These are phyloP conservation scores for Teratosphaeriaceae sp. DNA, from an alignment of 2,329 filamentous ascomycete genomes.

Conservation along the genomic window DNA sequence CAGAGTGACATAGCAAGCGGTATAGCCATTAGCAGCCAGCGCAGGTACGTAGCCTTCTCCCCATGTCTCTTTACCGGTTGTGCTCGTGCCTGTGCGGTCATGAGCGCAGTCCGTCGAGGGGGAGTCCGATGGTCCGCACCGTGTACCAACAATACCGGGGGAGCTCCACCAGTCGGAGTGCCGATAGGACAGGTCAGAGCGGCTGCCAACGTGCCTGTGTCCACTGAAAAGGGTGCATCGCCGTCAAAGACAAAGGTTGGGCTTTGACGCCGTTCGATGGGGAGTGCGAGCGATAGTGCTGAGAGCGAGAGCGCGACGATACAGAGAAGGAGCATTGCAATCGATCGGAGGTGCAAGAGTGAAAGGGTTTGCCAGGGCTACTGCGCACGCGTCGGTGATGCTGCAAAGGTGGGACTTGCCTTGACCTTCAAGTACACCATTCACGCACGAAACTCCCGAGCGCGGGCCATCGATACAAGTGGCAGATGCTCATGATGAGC, in stretches of 20 bases:
- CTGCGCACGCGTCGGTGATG: too few species aligned
- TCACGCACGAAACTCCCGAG: too few species aligned
- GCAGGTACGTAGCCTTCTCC: conserved; percentile 25
- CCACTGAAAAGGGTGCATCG: conserved; percentile 25
- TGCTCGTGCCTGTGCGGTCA: conserved; percentile 14
- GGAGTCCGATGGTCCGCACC: conserved; percentile 5
- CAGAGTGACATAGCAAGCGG: conserved; percentile 25
- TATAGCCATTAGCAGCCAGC: conserved; percentile 22
- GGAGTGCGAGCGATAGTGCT: neutral
- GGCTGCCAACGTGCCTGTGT: conserved; percentile 16
- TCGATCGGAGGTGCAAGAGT: neutral
- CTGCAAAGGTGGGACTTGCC: too few species aligned
- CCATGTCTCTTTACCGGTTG: conserved; percentile 24
- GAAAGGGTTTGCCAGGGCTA: neutral
- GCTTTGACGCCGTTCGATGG: neutral
- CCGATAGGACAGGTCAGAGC: conserved; percentile 26
- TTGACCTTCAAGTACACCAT: too few species aligned
- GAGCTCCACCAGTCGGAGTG: conserved; percentile 16
- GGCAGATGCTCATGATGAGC: too few species aligned
- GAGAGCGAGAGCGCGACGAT: neutral
- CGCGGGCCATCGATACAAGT: too few species aligned
- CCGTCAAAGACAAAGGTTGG: conserved; percentile 8
- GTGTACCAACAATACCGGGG: conserved; percentile 26
- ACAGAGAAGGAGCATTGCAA: conserved; percentile 4
- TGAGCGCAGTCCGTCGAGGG: neutral